Conservation (phyloP, 2,329 filamentous ascomycete species). For the Nigrospora sphaerica region DNA sequence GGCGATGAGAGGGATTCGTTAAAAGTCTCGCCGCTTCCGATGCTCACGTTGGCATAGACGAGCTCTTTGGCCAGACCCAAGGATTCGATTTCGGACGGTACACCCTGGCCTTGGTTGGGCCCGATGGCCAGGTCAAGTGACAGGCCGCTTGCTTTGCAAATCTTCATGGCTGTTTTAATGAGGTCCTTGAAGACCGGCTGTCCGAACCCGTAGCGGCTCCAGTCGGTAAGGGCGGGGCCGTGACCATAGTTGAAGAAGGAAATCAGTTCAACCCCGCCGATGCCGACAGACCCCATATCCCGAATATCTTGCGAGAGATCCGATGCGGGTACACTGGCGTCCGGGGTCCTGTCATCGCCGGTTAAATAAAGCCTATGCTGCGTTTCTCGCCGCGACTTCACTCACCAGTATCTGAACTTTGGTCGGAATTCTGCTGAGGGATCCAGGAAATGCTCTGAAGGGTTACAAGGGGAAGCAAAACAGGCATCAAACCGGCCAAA, state of each 20-base stretch:
- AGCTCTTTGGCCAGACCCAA: constrained; percentile 11
- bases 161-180: constrained; percentile 7
- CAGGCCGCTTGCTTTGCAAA: constrained; percentile 6
- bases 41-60: constrained; percentile 5
- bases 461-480: too few relatives aligned
- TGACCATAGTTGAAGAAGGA: constrained; percentile 18
- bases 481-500: too few relatives aligned
- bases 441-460: too few relatives aligned
- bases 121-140: constrained; percentile 15
- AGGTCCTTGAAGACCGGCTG: constrained; percentile 17
- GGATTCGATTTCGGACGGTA: constrained; percentile 10
- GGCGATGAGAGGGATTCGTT: constrained; percentile 5
- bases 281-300: constrained; percentile 7
- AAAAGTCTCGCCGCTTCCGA: constrained; percentile 1
- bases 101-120: constrained; percentile 13
- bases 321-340: constrained; percentile 11
- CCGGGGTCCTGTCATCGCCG: constrained; percentile 14
- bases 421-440: too few relatives aligned
- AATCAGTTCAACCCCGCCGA: constrained; percentile 17
- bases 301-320: constrained; percentile 11
- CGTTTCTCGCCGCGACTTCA: too few relatives aligned
- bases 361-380: too few relatives aligned
- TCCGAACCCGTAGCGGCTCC: constrained; percentile 32
- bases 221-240: constrained; percentile 13
- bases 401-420: too few relatives aligned